Evolutionary conservation across 1,284 basidiomycete genomes (phyloP), one percentile per base, ranked within the genome.

Genomic region (Crucibulum cyathiforme): DNA sequence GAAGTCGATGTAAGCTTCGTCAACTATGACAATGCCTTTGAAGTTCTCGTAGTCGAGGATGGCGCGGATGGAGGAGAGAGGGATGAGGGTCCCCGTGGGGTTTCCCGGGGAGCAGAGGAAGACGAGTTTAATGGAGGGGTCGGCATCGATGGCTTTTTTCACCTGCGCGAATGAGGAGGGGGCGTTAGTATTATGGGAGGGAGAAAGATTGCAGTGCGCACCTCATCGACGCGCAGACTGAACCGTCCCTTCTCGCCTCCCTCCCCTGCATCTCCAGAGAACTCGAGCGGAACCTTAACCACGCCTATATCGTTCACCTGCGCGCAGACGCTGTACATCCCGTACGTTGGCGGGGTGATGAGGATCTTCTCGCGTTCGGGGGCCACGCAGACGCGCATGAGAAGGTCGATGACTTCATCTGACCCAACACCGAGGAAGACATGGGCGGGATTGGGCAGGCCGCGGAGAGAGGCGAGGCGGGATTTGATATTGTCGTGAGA

Each of bases 1-100:
- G 71, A 99, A 99, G 75, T 99, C 98, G 70, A 99, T 94, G 77
- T 99, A 99, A 0, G 98, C 98, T 76, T 99, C 98, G 71, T 99
- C 98, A 4, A 99, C 91, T 31, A 98, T 85, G 45, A 98, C 90
- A 60, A 99, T 86, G 1, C 98, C 98, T 66, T 90, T 93, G 84
- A 93, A 98, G 1, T 82, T 80, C 4, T 88, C 82, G 75, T 94
- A 94, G 37, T 96, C 90, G 35, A 98, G 81, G 34, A 99, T 76
- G n/a, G 84, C 72, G 2, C 84, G 82, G 55, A 99, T 83, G 6
- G 89, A 85, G 13, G 81, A 70, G 12, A 97, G 84, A 0, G 94
- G 85, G 56, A 99, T 90, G 35, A 92, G 78, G 0, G 96, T 98
- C 13, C 96, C 96, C 0, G 96, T 98, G 0, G 98, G 98, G 73